A percentile compares a stretch with the other conserved stretches of the same genome.
phyloP scores from a whole-genome alignment of 2,329 filamentous ascomycete genomes.

The Dendryphion nanum region DNA sequence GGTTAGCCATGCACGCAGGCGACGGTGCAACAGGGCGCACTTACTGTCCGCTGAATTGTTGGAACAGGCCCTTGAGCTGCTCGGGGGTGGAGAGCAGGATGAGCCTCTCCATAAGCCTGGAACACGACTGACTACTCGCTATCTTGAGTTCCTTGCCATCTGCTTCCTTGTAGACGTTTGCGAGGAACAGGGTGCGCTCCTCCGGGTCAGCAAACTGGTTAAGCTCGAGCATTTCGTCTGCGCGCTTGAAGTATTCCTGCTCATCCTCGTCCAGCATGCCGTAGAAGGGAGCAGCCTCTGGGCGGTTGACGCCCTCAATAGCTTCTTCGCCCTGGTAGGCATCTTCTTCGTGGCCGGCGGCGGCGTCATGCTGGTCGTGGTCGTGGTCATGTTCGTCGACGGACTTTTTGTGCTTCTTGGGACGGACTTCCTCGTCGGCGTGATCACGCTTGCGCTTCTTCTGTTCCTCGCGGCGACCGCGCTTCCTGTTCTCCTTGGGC shows the following conservation, averaged over 20 bases:
- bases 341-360: conserved; percentile 7
- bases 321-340: conserved; percentile 20
- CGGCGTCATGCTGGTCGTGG: conserved; percentile 13
- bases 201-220: conserved; percentile 82
- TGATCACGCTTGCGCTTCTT: conserved; percentile 53
- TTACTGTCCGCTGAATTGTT: conserved; percentile 76
- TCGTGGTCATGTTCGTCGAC: conserved; percentile 13
- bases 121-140: conserved; percentile 93
- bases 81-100: conserved; percentile 74
- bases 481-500: conserved; percentile 61
- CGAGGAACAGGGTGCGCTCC: conserved; percentile 55
- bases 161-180: conserved; percentile 83
- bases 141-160: conserved; percentile 93
- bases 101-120: conserved; percentile 84
- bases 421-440: conserved; percentile 33
- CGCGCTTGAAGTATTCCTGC: conserved; percentile 90
- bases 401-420: conserved; percentile 25
- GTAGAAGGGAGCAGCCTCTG: conserved; percentile 74
- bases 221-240: conserved; percentile 84
- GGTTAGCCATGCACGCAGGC: conserved; percentile 13
- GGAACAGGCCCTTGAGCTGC: conserved; percentile 85
- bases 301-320: conserved; percentile 30
- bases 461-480: conserved; percentile 54
- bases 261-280: conserved; percentile 90
- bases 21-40: conserved; percentile 20